Percentiles rank a stretch among this genome's conserved stretches.
These are phyloP conservation scores for Spirogloea muscicola DNA, from an alignment of 139 green algal genomes.

Conservation along the genomic window DNA sequence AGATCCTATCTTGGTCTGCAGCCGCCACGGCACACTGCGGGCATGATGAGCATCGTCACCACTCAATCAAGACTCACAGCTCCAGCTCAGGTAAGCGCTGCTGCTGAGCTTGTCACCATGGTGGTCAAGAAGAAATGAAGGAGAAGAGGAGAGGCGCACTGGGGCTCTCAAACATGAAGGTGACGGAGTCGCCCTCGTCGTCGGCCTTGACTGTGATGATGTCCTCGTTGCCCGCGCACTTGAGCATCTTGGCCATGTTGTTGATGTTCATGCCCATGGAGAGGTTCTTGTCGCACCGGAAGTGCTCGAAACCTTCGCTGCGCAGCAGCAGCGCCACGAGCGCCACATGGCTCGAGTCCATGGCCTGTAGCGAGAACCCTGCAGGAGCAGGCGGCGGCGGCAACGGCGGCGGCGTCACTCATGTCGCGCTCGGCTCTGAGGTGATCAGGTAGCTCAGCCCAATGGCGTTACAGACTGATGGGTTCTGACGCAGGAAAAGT, in stretches of 20 bases:
- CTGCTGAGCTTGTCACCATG: no score
- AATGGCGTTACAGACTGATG: no score
- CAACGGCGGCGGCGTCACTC: no score
- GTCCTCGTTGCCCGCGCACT: conserved; percentile 94
- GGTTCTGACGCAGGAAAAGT: no score
- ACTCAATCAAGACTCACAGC: no score
- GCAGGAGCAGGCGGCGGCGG: no score
- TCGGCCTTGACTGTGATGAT: conserved; percentile 95
- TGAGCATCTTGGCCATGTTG: conserved; percentile 97
- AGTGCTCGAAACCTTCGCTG: conserved; percentile 96
- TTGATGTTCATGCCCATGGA: conserved; percentile 79
- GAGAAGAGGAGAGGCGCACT: no score
- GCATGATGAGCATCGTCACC: no score
- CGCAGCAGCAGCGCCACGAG: conserved; percentile 79
- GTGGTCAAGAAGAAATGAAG: no score
- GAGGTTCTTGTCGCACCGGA: conserved; percentile 77
- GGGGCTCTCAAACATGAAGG: conserved; percentile 92
- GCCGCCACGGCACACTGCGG: not conserved
- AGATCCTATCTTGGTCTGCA: conserved; percentile 76
- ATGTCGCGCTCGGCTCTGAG: no score
- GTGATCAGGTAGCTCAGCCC: no score
- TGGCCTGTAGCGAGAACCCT: conserved; percentile 89
- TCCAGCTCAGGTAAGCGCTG: no score
- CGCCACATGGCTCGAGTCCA: conserved; percentile 96
- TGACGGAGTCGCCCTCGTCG: conserved; percentile 86